Conservation (phyloP, 139 green algal genomes). For the Coelastrella sp. region DNA sequence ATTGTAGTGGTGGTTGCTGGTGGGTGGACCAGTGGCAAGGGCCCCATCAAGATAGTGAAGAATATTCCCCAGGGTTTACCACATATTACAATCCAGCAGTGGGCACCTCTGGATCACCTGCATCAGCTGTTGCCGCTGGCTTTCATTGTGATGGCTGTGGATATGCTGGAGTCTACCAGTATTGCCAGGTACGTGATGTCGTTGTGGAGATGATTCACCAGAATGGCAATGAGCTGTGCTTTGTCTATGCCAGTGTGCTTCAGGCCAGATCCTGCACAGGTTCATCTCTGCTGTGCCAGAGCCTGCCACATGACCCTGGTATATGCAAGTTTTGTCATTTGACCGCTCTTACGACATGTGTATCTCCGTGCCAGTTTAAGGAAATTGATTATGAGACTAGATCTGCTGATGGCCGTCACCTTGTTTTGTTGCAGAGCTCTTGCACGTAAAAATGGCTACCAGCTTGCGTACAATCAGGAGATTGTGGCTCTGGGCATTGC, state of each 20-base stretch:
- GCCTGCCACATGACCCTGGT: too few species aligned
- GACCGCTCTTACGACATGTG: too few species aligned
- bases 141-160: conserved; percentile 38
- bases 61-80: conserved; percentile 59
- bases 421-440: conserved; percentile 51
- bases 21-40: conserved; percentile 34
- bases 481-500: conserved; percentile 81
- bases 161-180: conserved; percentile 45
- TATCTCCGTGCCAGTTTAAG: too few species aligned
- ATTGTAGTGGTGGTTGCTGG: conserved; percentile 36
- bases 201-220: too few species aligned
- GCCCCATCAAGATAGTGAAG: conserved; percentile 55
- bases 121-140: conserved; percentile 18
- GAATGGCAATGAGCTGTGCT: too few species aligned
- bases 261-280: too few species aligned
- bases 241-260: too few species aligned
- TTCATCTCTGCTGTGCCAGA: too few species aligned
- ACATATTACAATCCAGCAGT: conserved; percentile 33
- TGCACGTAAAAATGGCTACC: conserved; percentile 78
- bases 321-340: too few species aligned
- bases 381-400: too few species aligned
- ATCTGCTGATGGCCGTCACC: too few species aligned
- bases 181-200: conserved; percentile 56
- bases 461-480: conserved; percentile 81
- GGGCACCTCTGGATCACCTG: conserved; percentile 12